These are phyloP conservation scores for Boletus rubescentipes DNA, from an alignment of 768 basidiomycete genomes.

Conservation along the genomic window DNA sequence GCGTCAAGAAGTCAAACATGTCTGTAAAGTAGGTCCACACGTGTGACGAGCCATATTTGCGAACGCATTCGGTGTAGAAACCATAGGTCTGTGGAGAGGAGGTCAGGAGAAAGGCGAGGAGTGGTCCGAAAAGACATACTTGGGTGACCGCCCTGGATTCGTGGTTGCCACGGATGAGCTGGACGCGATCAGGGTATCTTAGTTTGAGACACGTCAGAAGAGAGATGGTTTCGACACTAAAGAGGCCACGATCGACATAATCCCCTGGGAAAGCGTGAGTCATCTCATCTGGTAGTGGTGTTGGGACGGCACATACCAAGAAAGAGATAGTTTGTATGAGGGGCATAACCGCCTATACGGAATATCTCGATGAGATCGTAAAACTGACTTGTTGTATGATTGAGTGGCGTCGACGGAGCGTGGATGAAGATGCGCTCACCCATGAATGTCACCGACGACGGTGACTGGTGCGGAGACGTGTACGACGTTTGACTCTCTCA, in stretches of 20 bases:
- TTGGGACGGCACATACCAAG: constrained; percentile 62
- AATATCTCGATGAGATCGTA: constrained; percentile 99
- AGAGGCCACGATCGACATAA: constrained; percentile 96
- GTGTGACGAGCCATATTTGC: constrained; percentile 93
- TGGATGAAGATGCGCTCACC: constrained; percentile 55
- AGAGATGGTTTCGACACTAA: constrained; percentile 98
- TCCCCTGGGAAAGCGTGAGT: constrained; percentile 59
- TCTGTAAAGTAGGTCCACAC: constrained; percentile 99
- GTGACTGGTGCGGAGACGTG: constrained; percentile 97
- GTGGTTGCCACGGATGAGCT: constrained; percentile 96
- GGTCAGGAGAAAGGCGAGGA: constrained; percentile 14
- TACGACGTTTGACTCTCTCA: constrained; percentile 98
- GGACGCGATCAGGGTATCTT: constrained; percentile 94
- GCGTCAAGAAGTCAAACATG: constrained; percentile 99
- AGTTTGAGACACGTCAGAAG: constrained; percentile 95
- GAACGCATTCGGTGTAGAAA: constrained; percentile 97
- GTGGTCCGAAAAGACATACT: constrained; percentile 48
- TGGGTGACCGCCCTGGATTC: constrained; percentile 98
- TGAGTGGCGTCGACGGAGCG: constrained; percentile 33
- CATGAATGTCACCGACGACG: constrained; percentile 98
- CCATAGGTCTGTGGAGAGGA: constrained; percentile 78
- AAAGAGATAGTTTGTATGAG: constrained; percentile 97
- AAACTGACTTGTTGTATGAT: constrained; percentile 76
- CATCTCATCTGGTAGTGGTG: background rate
- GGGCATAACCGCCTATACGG: constrained; percentile 95